These are phyloP conservation scores for Ceratobasidium sp. DNA, from an alignment of 1,284 basidiomycete species.

Conservation along the genomic window DNA sequence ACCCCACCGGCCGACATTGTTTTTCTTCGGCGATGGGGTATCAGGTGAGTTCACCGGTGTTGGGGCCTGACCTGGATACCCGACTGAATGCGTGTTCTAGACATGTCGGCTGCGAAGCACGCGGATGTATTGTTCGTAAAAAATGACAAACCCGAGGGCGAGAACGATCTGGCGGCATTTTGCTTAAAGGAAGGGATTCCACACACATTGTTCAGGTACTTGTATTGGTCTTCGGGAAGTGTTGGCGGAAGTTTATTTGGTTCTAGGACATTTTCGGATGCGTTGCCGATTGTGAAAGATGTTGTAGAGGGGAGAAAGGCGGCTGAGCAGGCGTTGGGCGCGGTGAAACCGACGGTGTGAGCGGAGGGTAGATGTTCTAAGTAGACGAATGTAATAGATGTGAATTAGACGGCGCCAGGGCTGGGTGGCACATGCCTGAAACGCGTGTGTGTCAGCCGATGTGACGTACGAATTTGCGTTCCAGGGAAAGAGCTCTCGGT, in stretches of 20 bases:
- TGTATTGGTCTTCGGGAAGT: conserved; percentile 8
- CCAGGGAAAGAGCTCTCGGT: background rate
- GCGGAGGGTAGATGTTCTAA: conserved; percentile 9
- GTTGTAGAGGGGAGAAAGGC: conserved; percentile 70
- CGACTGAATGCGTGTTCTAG: conserved; percentile 60
- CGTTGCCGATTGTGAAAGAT: conserved; percentile 69
- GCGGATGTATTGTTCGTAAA: conserved; percentile 95
- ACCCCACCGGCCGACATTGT: conserved; percentile 79
- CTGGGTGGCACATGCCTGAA: conserved; percentile 24
- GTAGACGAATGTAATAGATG: background rate
- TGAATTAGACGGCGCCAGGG: background rate
- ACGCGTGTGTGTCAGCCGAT: conserved; percentile 39
- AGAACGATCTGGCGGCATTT: conserved; percentile 87
- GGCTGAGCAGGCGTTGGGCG: conserved; percentile 57
- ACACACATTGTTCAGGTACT: conserved; percentile 75
- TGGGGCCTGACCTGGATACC: conserved; percentile 88
- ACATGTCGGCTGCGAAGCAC: conserved; percentile 89
- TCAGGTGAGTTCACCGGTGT: conserved; percentile 69
- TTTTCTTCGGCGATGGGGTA: conserved; percentile 97
- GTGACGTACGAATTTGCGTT: conserved; percentile 20
- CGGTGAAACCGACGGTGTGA: conserved; percentile 46
- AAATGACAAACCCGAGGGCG: conserved; percentile 74
- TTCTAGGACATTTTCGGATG: conserved; percentile 65
- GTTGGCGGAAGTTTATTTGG: background rate
- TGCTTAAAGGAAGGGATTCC: conserved; percentile 77